These are phyloP conservation scores for Ophiostoma sp. DNA, from an alignment of 2,329 filamentous ascomycete species.

Conservation along the genomic window DNA sequence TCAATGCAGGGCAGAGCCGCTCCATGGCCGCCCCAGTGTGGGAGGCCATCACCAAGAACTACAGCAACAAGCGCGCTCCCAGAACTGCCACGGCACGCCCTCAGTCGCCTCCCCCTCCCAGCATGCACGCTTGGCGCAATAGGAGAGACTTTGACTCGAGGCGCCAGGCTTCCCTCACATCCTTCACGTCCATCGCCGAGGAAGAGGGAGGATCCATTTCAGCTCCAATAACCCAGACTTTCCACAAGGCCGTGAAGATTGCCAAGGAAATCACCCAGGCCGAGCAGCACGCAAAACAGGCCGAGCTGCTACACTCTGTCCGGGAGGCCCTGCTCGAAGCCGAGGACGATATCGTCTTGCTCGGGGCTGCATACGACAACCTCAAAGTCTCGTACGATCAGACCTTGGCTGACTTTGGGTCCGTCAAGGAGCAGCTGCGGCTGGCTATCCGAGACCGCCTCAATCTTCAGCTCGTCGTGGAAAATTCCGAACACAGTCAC, in stretches of 20 bases:
- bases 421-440: not conserved
- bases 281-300: not conserved
- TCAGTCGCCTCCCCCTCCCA: not conserved
- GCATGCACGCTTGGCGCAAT: not conserved
- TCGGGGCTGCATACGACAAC: not conserved
- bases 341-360: not conserved
- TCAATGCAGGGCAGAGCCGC: not conserved
- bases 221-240: not conserved
- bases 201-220: not conserved
- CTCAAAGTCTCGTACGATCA: not conserved
- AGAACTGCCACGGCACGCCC: too few species aligned
- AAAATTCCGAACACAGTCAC: too few species aligned
- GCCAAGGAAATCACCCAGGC: not conserved
- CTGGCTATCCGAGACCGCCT: too few species aligned
- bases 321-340: not conserved
- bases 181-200: not conserved
- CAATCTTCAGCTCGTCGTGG: too few species aligned
- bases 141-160: not conserved
- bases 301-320: not conserved
- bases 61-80: not conserved
- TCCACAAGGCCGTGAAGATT: not conserved
- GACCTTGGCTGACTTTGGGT: not conserved
- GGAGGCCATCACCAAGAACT: not conserved
- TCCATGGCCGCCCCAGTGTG: not conserved
- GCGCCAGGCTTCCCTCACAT: not conserved